Conservation (phyloP, 139 green algal species). For the Limnomonas spitsbergensis region DNA sequence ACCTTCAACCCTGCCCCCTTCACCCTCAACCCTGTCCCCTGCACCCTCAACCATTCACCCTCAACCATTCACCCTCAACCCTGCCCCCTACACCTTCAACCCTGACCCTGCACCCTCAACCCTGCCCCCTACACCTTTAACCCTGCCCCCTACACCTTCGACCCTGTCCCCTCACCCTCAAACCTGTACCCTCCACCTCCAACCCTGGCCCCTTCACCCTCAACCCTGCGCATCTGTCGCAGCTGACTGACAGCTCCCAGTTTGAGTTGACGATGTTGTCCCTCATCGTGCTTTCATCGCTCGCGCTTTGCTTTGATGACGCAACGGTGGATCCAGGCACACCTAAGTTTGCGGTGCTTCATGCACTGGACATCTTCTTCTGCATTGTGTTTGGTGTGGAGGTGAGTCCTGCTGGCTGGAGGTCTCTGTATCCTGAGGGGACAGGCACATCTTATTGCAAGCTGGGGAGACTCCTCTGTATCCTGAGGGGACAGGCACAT, state of each 20-base stretch:
- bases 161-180: neutral
- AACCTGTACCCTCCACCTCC: neutral
- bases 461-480: no score
- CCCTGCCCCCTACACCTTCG: neutral
- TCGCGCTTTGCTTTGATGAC: constrained; percentile 17
- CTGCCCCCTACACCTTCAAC: neutral
- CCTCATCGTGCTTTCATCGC: constrained; percentile 5
- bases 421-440: no score
- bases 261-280: constrained; percentile 11
- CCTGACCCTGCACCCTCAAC: neutral
- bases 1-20: no score
- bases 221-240: neutral
- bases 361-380: constrained; percentile 3
- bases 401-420: neutral
- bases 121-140: neutral
- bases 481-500: no score
- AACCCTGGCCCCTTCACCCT: neutral
- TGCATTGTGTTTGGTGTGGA: constrained; percentile 7
- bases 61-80: neutral
- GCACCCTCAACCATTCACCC: no score
- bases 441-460: no score
- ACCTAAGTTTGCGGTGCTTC: neutral
- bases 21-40: no score
- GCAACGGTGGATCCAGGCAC: neutral
- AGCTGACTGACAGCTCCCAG: neutral